Base-by-base conservation (phyloP, 345 rosid genomes). In the Chamaenerion angustifolium region DNA sequence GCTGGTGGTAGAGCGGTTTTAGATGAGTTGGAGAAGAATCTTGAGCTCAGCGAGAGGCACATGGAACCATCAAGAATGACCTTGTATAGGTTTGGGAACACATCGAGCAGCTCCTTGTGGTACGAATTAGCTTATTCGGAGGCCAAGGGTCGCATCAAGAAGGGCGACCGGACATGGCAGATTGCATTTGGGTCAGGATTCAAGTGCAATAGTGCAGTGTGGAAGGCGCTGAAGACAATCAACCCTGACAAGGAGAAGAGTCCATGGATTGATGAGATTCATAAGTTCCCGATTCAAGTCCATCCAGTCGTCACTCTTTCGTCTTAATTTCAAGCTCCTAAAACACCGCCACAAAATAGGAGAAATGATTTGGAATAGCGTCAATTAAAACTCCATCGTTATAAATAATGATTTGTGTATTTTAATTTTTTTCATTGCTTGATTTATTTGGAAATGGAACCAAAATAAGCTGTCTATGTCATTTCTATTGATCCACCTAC, bases 51-150 rank as follows among this genome's bases (percentile, higher is more conserved):
- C 0, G 84, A 82, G 0, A 72, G 84, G 92, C 97, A 88, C 48
- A 85, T 88, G 97, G 97, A 88, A 60, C 89, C 97, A 9, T 88
- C 97, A 18, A 80, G 96, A 51, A 88, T 88, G 97, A 81, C 97
- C 0, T 68, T 88, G 0, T 69, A 77, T 62, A 70, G 95, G 63
- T 88, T 88, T 56, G 97, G 97, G 0, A 88, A 88, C 59, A 88
- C 97, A 21, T 88, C 97, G 0, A 88, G 97, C 51, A 88, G 97
- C 16, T 88, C 97, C 0, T 59, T 88, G 48, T 88, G 97, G 95
- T 88, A 84, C 40, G 97, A 88, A 47, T 45, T 88, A 68, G 86
- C 97, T 2, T 88, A 88, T 44, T 50, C 85, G 12, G 97, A 88
- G 63, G 85, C 95, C 4, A 82, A 85, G 61, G 97, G 94, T 13